These are phyloP conservation scores for Mortierella antarctica DNA, from an alignment of 192 early-diverging fungal genomes.

Conservation along the genomic window DNA sequence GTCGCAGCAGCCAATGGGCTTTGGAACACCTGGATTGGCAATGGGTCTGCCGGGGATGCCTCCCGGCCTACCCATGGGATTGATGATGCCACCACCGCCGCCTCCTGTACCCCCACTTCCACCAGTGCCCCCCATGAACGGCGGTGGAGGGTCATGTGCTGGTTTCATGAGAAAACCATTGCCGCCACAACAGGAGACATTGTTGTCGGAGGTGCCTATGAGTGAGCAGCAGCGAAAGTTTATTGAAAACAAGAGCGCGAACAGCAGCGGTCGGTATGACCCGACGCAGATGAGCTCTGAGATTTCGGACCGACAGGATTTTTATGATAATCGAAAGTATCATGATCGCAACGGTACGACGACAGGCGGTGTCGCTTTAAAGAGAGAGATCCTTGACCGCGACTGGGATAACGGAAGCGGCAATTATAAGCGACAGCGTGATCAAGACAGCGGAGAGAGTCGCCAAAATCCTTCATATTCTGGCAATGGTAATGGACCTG, in stretches of 20 bases:
- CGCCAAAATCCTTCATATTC: too few species aligned
- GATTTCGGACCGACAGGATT: not conserved
- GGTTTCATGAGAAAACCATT: not conserved
- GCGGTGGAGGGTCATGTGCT: not conserved
- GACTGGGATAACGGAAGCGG: too few species aligned
- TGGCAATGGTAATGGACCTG: too few species aligned
- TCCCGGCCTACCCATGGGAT: not conserved
- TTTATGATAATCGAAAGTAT: conserved; percentile 10
- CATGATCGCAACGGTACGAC: not conserved
- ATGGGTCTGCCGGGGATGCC: conserved; percentile 12
- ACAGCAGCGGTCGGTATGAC: not conserved
- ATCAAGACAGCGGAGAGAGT: too few species aligned
- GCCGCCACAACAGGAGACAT: not conserved
- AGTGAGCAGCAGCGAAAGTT: conserved; percentile 22
- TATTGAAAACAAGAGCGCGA: conserved; percentile 7
- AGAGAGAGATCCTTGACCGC: too few species aligned
- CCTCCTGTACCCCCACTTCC: conserved; percentile 10
- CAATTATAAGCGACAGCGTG: too few species aligned
- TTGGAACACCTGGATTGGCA: not conserved
- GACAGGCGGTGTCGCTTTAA: too few species aligned
- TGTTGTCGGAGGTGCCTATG: conserved; percentile 1
- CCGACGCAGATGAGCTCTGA: conserved; percentile 4
- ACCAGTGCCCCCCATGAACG: conserved; percentile 4
- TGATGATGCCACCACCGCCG: conserved; percentile 19
- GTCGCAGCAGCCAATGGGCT: conserved; percentile 3